Conservation (phyloP, 371 early-diverging fungal species). For the Mucor indicus region DNA sequence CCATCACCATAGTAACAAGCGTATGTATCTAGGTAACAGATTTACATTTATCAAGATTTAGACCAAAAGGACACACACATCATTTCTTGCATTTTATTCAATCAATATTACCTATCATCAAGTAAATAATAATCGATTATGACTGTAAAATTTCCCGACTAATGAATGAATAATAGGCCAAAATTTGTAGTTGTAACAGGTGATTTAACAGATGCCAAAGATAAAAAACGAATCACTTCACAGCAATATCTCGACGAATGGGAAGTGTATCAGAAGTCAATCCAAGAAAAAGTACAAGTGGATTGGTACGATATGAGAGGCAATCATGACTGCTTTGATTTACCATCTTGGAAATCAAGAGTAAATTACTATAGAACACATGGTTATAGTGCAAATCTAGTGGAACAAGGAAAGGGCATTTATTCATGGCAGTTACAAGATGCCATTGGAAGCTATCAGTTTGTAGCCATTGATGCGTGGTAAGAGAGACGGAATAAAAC, state of each 20-base stretch:
- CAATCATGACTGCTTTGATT: conserved; percentile 85
- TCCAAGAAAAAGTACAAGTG: conserved; percentile 49
- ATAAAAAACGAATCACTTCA: conserved; percentile 56
- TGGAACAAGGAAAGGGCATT: conserved; percentile 50
- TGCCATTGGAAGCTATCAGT: conserved; percentile 69
- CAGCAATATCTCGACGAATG: conserved; percentile 84
- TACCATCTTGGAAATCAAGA: conserved; percentile 59
- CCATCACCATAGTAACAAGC: not conserved
- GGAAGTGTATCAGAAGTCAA: conserved; percentile 64
- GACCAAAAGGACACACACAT: conserved; percentile 60
- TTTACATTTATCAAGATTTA: conserved; percentile 77
- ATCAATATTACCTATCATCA: conserved; percentile 65
- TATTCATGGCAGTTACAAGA: conserved; percentile 61
- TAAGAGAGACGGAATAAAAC: conserved; percentile 17
- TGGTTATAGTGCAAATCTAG: conserved; percentile 42
- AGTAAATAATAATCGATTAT: conserved; percentile 13
- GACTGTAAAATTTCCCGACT: not conserved
- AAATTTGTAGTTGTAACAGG: conserved; percentile 69
- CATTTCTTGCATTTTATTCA: conserved; percentile 77
- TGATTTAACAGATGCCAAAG: conserved; percentile 90
- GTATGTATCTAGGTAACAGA: conserved; percentile 67
- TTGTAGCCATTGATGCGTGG: conserved; percentile 87
- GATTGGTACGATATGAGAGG: conserved; percentile 85
- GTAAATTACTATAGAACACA: conserved; percentile 64
- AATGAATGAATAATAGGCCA: conserved; percentile 35